Conservation (phyloP, 2,329 filamentous ascomycete genomes). For the Davidsoniella neocaledoniae region DNA sequence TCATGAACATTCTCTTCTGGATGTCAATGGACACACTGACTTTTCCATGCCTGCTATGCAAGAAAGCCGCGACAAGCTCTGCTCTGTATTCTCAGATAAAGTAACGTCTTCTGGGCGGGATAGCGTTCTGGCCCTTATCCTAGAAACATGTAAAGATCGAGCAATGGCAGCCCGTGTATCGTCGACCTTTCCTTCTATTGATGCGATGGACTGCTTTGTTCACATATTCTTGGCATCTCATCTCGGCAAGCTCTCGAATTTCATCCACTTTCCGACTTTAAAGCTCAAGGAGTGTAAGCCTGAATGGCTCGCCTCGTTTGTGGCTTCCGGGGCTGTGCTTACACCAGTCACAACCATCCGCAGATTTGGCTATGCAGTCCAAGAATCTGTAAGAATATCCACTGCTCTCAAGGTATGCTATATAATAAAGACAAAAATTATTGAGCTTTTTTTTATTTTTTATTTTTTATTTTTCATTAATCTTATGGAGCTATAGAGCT, state of each 20-base stretch:
- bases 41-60: slow-evolving; percentile 21
- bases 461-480: too few species aligned
- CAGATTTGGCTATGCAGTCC: slow-evolving; percentile 41
- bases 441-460: too few species aligned
- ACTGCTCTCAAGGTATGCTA: slow-evolving; percentile 16
- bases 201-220: slow-evolving; percentile 42
- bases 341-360: slow-evolving; percentile 40
- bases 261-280: slow-evolving; percentile 45
- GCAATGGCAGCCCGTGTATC: slow-evolving; percentile 34
- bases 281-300: slow-evolving; percentile 36
- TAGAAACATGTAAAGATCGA: slow-evolving; percentile 38
- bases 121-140: slow-evolving; percentile 44
- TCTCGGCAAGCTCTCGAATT: slow-evolving; percentile 37
- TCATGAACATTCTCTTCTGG: slow-evolving; percentile 28
- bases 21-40: background rate
- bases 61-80: slow-evolving; percentile 21
- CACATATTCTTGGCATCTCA: slow-evolving; percentile 43
- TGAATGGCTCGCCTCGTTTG: slow-evolving; percentile 42
- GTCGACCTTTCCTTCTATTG: slow-evolving; percentile 44
- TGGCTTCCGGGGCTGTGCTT: slow-evolving; percentile 42
- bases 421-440: too few species aligned
- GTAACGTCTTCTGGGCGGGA: slow-evolving; percentile 36
- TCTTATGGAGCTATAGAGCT: too few species aligned
- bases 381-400: slow-evolving; percentile 31
- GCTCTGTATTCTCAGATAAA: slow-evolving; percentile 27